Percentiles rank a stretch among this genome's conserved stretches.
Conservation (phyloP, 2,329 filamentous ascomycete species). For the Aspergillus tanneri region DNA sequence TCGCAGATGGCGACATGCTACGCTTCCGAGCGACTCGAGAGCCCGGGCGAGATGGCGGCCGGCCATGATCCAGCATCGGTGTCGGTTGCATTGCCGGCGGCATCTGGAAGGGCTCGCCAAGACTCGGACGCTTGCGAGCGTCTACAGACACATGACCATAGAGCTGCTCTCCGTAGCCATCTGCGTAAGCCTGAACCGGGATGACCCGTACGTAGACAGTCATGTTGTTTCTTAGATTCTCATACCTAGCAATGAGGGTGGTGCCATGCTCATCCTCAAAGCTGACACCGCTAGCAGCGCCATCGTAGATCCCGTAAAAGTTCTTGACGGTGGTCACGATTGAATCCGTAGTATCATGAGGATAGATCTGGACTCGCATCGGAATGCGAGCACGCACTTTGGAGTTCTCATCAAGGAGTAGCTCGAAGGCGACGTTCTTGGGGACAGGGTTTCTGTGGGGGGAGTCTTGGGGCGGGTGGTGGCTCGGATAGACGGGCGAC, state of each 20-base stretch:
- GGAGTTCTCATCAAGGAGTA: slow-evolving; percentile 58
- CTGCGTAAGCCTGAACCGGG: slow-evolving; percentile 54
- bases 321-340: slow-evolving; percentile 99
- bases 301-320: slow-evolving; percentile 94
- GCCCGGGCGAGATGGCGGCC: slow-evolving; percentile 64
- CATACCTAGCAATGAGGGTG: slow-evolving; percentile 90
- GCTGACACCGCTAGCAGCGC: slow-evolving; percentile 77
- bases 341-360: slow-evolving; percentile 93
- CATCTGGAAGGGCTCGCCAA: slow-evolving; percentile 66
- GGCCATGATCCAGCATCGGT: slow-evolving; percentile 55
- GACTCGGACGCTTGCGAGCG: slow-evolving; percentile 56
- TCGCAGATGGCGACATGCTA: slow-evolving; percentile 71
- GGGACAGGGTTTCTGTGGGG: slow-evolving; percentile 42
- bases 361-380: slow-evolving; percentile 78
- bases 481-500: slow-evolving; percentile 29
- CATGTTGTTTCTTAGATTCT: slow-evolving; percentile 93
- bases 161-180: slow-evolving; percentile 47
- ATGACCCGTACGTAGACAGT: slow-evolving; percentile 88
- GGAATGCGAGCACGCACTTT: slow-evolving; percentile 61
- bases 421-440: slow-evolving; percentile 65
- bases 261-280: slow-evolving; percentile 90
- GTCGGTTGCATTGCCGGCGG: slow-evolving; percentile 54
- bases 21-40: slow-evolving; percentile 72
- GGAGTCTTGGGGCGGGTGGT: slow-evolving; percentile 33
- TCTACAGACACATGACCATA: slow-evolving; percentile 51